phyloP scores from a whole-genome alignment of 2,329 filamentous ascomycete genomes.

The Pseudogymnoascus sp. region DNA sequence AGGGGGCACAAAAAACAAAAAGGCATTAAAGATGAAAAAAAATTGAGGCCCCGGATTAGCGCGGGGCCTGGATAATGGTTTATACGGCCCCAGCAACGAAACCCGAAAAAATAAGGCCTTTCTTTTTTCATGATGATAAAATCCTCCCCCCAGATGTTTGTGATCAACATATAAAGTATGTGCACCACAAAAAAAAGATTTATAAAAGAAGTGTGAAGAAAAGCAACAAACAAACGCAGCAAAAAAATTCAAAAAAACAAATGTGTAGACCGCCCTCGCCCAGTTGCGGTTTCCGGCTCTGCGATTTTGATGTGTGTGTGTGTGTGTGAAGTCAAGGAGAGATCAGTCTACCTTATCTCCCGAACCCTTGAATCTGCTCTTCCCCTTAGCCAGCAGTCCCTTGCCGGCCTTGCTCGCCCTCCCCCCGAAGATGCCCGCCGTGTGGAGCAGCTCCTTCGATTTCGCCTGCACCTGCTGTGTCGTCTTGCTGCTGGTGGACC shows the following conservation, averaged over 20 bases:
- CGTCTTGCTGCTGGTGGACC: conserved; percentile 14
- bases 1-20: neutral
- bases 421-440: conserved; percentile 64
- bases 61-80: neutral
- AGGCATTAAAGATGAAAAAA: neutral
- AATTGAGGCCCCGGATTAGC: neutral
- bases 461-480: conserved; percentile 47
- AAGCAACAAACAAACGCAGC: neutral
- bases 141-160: neutral
- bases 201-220: neutral
- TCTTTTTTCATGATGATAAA: neutral
- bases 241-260: neutral
- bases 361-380: conserved; percentile 61
- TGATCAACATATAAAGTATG: neutral
- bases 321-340: conserved; percentile 25
- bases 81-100: neutral
- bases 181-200: neutral
- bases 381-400: conserved; percentile 84
- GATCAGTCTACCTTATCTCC: conserved; percentile 81
- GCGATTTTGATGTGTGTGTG: neutral
- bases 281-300: neutral
- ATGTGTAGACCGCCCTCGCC: neutral
- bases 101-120: neutral
- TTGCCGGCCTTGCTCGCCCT: conserved; percentile 76
- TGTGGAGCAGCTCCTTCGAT: conserved; percentile 82